A percentile compares a stretch with the other conserved stretches of the same genome.
phyloP scores from a whole-genome alignment of 2,329 filamentous ascomycete species.

The Aplosporella prunicola region DNA sequence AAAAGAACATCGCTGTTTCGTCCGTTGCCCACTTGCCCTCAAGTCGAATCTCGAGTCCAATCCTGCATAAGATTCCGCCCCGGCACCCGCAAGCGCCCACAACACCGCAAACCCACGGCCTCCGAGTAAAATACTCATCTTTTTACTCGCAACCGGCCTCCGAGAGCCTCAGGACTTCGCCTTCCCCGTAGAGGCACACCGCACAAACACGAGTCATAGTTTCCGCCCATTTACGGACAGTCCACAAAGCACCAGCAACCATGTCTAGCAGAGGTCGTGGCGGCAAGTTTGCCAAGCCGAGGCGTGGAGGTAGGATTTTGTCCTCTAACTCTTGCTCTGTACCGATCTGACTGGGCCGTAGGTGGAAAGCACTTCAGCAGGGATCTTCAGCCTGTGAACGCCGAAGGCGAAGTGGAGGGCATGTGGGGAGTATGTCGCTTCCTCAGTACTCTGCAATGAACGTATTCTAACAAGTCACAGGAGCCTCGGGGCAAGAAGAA shows the following conservation, averaged over 20 bases:
- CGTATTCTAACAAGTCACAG: conserved; percentile 20
- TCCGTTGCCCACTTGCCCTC: conserved; percentile 10
- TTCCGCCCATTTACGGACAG: too few species aligned
- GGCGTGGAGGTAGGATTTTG: conserved; percentile 64
- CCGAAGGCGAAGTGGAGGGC: conserved; percentile 77
- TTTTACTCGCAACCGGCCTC: too few species aligned
- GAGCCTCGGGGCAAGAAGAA: conserved; percentile 41
- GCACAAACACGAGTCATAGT: too few species aligned
- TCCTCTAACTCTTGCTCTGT: background rate
- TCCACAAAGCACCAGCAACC: conserved; percentile 7
- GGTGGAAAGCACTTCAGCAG: conserved; percentile 94
- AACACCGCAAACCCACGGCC: too few species aligned
- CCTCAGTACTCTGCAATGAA: background rate
- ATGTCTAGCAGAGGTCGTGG: conserved; percentile 63
- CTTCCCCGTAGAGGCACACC: too few species aligned
- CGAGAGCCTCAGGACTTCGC: too few species aligned
- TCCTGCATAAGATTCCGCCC: too few species aligned
- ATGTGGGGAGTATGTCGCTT: conserved; percentile 64
- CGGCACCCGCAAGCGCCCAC: too few species aligned
- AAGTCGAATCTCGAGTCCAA: too few species aligned
- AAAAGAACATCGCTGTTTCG: conserved; percentile 11
- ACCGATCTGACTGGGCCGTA: conserved; percentile 27
- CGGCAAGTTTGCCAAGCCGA: conserved; percentile 91
- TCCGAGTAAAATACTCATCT: too few species aligned
- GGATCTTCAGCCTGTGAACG: conserved; percentile 78